Evolutionary conservation across 306 rosid species (phyloP), one percentile per base, ranked within the genome.

Genomic region (Canavalia ensiformis): DNA sequence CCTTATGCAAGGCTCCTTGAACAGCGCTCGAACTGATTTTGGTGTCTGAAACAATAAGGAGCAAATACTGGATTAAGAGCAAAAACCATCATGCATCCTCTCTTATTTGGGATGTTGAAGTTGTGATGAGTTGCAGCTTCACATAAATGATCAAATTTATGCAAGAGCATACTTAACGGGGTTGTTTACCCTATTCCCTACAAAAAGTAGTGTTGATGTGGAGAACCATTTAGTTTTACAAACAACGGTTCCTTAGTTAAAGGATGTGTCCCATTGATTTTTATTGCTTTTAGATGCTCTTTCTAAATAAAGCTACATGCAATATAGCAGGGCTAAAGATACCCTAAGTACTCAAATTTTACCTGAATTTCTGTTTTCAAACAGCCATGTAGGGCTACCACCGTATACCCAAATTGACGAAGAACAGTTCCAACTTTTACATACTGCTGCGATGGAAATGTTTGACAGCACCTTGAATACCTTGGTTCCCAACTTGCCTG

Each of bases 401-500:
- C 90, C 0, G 97, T 91, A 91, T 91, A 94, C 13, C 98, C 98
- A 29, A 94, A 94, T 50, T 92, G 94, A 68, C 98, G 98, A 84
- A 94, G 91, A 91, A 91, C 94, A 12, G 18, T 84, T 71, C 98
- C 98, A 9, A 94, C 78, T 88, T 92, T 94, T 25, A 94, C 98
- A 69, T 94, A 92, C 45, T 83, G 98, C 83, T 94, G 93, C 90
- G 92, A 89, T 75, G 98, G 98, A 75, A 88, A 84, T 73, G 74
- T 89, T 75, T 88, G 80, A 68, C 97, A 92, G 68, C 92, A 87
- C 79, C 90, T 88, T 7, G 93, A 88, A 81, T 91, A 93, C 79
- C 94, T 91, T 54, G 98, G 98, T 84, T 94, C 98, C 97, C 98
- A 94, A 84, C 97, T 94, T 72, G 98, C 97, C 79, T 92, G 87